phyloP scores from a whole-genome alignment of 352 stramenopile genomes.

The Bremia lactucae region DNA sequence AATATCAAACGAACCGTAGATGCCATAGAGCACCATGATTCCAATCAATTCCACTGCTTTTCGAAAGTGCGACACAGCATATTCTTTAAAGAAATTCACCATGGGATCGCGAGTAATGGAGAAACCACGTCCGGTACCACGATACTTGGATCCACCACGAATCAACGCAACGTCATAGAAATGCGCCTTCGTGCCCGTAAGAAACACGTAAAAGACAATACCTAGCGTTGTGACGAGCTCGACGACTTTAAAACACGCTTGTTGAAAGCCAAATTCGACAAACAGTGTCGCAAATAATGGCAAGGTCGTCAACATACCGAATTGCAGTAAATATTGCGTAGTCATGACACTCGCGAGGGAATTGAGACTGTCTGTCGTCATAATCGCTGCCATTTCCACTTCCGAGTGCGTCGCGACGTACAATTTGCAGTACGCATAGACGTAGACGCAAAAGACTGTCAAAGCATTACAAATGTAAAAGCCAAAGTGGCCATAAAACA shows the following conservation, averaged over 20 bases:
- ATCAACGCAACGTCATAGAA: conserved; percentile 82
- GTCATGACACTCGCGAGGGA: conserved; percentile 70
- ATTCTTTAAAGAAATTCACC: conserved; percentile 86
- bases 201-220: conserved; percentile 83
- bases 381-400: conserved; percentile 44
- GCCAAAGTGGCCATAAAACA: conserved; percentile 83
- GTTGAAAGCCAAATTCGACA: conserved; percentile 71
- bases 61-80: conserved; percentile 79
- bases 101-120: conserved; percentile 79
- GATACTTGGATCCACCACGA: conserved; percentile 78
- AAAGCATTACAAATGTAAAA: conserved; percentile 86
- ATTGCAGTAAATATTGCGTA: conserved; percentile 82
- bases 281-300: conserved; percentile 68
- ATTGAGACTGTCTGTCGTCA: conserved; percentile 45
- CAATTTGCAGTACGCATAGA: conserved; percentile 79
- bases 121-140: conserved; percentile 77
- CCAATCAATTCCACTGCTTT: conserved; percentile 81
- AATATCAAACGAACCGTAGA: conserved; percentile 74
- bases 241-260: conserved; percentile 60
- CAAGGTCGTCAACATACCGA: conserved; percentile 76
- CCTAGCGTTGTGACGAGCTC: conserved; percentile 70
- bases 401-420: conserved; percentile 71
- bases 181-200: conserved; percentile 79
- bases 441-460: conserved; percentile 80
- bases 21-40: conserved; percentile 72